Percentiles rank a stretch among this genome's conserved stretches.
These are phyloP conservation scores for Ogataea philodendri DNA, from an alignment of 805 yeast genomes.

Conservation along the genomic window DNA sequence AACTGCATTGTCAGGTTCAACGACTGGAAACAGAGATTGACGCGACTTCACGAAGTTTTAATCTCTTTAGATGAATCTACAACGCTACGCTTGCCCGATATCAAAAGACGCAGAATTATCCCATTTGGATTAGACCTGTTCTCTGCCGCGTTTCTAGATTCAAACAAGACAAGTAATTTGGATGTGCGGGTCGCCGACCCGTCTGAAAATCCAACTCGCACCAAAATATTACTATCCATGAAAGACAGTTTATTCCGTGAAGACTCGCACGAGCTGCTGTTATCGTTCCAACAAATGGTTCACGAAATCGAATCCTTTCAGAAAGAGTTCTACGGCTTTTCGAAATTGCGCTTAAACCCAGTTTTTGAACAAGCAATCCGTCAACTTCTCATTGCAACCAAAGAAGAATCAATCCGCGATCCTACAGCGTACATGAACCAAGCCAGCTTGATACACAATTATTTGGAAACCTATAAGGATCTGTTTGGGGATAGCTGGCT, in stretches of 20 bases:
- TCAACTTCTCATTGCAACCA: conserved; percentile 1
- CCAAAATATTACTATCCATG: conserved; percentile 11
- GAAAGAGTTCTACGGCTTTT: conserved; percentile 2
- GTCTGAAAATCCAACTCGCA: conserved; percentile 9
- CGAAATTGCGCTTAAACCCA: conserved; percentile 4
- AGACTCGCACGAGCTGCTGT: too few species aligned
- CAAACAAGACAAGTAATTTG: conserved; percentile 5
- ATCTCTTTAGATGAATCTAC: conserved; percentile 20
- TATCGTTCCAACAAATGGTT: conserved; percentile 2
- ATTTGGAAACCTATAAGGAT: too few species aligned
- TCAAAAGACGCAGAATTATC: conserved; percentile 3
- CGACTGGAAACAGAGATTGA: conserved; percentile 17
- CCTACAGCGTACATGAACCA: conserved; percentile 4
- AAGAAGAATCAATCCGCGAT: neutral
- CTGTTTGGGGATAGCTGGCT: too few species aligned
- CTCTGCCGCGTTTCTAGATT: conserved; percentile 9
- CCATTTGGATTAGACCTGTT: conserved; percentile 13
- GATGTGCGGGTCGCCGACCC: conserved; percentile 16
- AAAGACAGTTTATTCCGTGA: too few species aligned
- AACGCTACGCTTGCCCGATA: conserved; percentile 7
- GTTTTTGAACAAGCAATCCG: conserved; percentile 3
- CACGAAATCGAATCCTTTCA: conserved; percentile 7
- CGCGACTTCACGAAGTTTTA: conserved; percentile 10
- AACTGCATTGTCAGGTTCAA: conserved; percentile 10
- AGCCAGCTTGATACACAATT: too few species aligned